Base-by-base conservation (phyloP, 169 alveolate genomes). In the Plasmodium gaboni region DNA sequence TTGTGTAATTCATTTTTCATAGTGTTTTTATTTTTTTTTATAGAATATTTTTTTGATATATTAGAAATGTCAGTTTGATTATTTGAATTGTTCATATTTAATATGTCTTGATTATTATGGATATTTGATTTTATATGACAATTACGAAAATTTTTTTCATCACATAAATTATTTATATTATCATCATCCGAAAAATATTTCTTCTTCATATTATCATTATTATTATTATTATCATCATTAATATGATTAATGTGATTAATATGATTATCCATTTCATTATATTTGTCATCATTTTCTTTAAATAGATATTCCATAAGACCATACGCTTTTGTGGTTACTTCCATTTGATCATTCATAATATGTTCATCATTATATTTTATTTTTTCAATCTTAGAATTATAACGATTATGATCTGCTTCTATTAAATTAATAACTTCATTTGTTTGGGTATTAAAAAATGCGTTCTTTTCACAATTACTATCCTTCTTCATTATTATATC, bases 281-380 rank as follows among this genome's bases (percentile, higher is more conserved):
- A 61, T n/a, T 26, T 76, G 6, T 65, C 71, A 13, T 78, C 89
- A 38, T 78, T 51, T 38, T 78, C 89, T 28, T 55, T 51, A 64
- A 78, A 78, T 22, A 64, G 76, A 2, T 8, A 65, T 13, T 78
- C 89, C 78, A 78, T 78, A 42, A 78, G n/a, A 8, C 78, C 78
- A 65, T 64, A 64, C 19, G 13, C 15, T 38, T 44, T 60, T 15
- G 17, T 38, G 7, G 10, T 24, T 59, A 22, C 13, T 55, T 60
- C 61, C 13, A 19, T 15, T 32, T 7, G 8, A 44, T 15, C 67
- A 46, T 17, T 15, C 7, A 65, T 10, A 17, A 17, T 12, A 26
- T 65, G 19, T 17, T 38, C 46, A 22, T 46, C 17, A 42, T 13
- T 17, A 12, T 60, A 2, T n/a, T 48, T 32, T 73, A 60, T 64